phyloP scores from a whole-genome alignment of 441 rosid species.

The Breynia disticha region DNA sequence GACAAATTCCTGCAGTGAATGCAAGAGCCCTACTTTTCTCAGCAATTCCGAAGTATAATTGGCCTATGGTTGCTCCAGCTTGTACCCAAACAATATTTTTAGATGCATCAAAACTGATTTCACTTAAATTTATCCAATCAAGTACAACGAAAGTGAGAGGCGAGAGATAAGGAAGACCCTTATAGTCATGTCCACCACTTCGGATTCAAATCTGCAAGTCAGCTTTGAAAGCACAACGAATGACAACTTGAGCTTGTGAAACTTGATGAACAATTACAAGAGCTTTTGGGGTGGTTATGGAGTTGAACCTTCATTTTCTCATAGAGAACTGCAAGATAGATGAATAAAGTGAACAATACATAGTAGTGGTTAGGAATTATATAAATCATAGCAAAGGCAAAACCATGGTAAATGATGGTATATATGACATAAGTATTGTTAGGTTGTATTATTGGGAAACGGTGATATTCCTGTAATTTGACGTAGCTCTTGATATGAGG shows the following conservation, averaged over 20 bases:
- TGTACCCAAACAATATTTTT: conserved; percentile 46
- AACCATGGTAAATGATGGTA: too few relatives aligned
- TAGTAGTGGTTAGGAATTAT: too few relatives aligned
- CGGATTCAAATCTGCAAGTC: background rate
- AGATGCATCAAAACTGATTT: conserved; percentile 5
- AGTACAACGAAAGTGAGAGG: conserved; percentile 28
- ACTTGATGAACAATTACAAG: background rate
- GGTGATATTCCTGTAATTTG: too few relatives aligned
- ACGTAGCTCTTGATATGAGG: too few relatives aligned
- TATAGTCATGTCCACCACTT: background rate
- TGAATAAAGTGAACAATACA: background rate
- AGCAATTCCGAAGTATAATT: conserved; percentile 35
- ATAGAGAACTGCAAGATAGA: background rate
- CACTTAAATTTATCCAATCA: conserved; percentile 16
- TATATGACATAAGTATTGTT: too few relatives aligned
- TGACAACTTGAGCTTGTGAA: background rate
- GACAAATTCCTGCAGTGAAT: conserved; percentile 43
- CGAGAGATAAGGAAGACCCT: conserved; percentile 21
- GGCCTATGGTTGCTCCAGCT: conserved; percentile 43
- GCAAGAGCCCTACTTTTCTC: conserved; percentile 29
- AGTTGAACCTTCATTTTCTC: conserved; percentile 4
- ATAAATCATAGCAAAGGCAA: too few relatives aligned
- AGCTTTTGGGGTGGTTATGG: conserved; percentile 15
- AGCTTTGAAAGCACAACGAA: background rate
- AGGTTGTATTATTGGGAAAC: too few relatives aligned